Evolutionary conservation across 2,329 filamentous ascomycete species (phyloP).

Genomic region (Neurospora sp.): DNA sequence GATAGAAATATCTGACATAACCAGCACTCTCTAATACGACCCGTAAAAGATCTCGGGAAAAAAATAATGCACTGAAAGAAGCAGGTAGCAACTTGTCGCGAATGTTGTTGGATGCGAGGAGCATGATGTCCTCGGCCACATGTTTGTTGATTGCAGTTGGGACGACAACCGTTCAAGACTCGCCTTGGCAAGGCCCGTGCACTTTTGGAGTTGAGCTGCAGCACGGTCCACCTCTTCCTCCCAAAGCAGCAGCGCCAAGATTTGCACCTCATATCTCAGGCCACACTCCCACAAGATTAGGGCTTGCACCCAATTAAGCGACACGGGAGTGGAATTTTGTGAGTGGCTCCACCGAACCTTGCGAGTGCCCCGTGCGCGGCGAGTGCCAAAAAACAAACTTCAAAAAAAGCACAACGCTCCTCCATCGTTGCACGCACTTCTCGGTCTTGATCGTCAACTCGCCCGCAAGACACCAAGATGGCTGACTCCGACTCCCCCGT

Average conservation of each 20-base stretch:
- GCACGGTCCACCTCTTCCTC: not conserved
- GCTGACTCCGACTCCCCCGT: constrained; percentile 71
- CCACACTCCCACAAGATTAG: constrained; percentile 22
- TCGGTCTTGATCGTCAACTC: constrained; percentile 16
- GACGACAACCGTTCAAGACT: not conserved
- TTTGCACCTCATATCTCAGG: constrained; percentile 10
- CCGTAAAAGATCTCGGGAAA: too few species aligned
- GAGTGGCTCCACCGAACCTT: constrained; percentile 13
- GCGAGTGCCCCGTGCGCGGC: constrained; percentile 5
- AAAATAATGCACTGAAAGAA: too few species aligned
- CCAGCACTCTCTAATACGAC: not conserved
- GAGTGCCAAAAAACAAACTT: constrained; percentile 16
- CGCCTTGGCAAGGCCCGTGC: not conserved
- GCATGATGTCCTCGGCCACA: not conserved
- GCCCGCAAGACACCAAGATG: constrained; percentile 51
- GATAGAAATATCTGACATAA: not conserved
- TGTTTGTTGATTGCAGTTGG: not conserved
- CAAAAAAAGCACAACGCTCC: constrained; percentile 13
- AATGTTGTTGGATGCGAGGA: not conserved
- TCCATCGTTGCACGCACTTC: constrained; percentile 7
- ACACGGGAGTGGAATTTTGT: constrained; percentile 16
- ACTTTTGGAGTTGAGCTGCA: not conserved
- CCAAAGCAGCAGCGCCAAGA: not conserved
- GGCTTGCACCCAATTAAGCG: constrained; percentile 37
- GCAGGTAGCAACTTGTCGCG: not conserved